These are phyloP conservation scores for Zasmidium angulare DNA, from an alignment of 2,329 filamentous ascomycete genomes.

Conservation along the genomic window DNA sequence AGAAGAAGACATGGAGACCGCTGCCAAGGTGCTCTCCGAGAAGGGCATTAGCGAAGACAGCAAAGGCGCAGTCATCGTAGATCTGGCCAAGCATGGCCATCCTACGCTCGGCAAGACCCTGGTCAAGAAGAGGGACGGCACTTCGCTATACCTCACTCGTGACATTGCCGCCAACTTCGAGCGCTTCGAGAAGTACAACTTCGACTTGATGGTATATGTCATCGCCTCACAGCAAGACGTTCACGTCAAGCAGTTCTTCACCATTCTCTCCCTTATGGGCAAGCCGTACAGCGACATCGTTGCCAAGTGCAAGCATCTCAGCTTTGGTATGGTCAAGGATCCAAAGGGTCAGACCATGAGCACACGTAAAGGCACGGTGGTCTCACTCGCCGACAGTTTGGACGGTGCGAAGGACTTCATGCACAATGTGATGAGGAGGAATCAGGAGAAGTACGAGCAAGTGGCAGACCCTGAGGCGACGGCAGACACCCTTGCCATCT, in stretches of 20 bases:
- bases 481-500: slow-evolving; percentile 88
- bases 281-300: slow-evolving; percentile 56
- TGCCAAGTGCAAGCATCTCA: slow-evolving; percentile 61
- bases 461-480: slow-evolving; percentile 78
- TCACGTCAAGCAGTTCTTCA: slow-evolving; percentile 65
- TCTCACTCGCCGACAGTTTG: slow-evolving; percentile 51
- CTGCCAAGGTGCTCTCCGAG: slow-evolving; percentile 59
- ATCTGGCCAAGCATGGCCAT: slow-evolving; percentile 66
- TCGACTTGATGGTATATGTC: slow-evolving; percentile 69
- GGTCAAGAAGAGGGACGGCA: slow-evolving; percentile 66
- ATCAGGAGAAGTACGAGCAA: slow-evolving; percentile 85
- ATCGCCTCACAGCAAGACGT: slow-evolving; percentile 65
- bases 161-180: slow-evolving; percentile 67
- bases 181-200: slow-evolving; percentile 61
- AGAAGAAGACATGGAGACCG: slow-evolving; percentile 60
- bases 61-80: slow-evolving; percentile 67
- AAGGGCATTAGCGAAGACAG: slow-evolving; percentile 62
- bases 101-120: slow-evolving; percentile 69
- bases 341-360: slow-evolving; percentile 57
- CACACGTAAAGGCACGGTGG: slow-evolving; percentile 57
- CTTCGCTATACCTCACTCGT: slow-evolving; percentile 66
- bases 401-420: slow-evolving; percentile 79
- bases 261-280: slow-evolving; percentile 63
- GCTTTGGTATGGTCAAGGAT: slow-evolving; percentile 62
- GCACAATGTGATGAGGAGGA: slow-evolving; percentile 95